Evolutionary conservation across 2,329 filamentous ascomycete species (phyloP).

Genomic region (Paracamarosporium sp.): DNA sequence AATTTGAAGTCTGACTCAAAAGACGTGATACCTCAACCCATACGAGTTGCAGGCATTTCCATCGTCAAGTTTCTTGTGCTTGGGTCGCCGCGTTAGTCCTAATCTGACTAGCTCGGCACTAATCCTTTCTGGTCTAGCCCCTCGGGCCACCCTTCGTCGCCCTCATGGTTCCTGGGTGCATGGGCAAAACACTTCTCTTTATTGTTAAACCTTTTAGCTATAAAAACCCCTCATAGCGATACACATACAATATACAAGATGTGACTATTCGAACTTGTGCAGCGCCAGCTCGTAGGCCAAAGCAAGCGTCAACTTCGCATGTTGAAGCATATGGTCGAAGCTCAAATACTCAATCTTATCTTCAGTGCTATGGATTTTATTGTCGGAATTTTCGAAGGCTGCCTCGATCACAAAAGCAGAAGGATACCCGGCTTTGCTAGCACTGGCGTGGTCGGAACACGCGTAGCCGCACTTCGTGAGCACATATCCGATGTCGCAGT

Average conservation of each 20-base stretch:
- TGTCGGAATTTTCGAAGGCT: conserved; percentile 68
- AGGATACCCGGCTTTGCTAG: conserved; percentile 76
- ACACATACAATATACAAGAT: neutral
- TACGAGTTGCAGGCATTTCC: too few relatives aligned
- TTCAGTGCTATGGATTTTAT: conserved; percentile 73
- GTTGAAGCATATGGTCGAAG: conserved; percentile 92
- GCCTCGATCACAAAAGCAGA: conserved; percentile 80
- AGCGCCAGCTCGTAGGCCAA: conserved; percentile 86
- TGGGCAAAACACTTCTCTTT: too few relatives aligned
- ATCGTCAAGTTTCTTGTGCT: too few relatives aligned
- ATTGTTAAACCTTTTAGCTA: too few relatives aligned
- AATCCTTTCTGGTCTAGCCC: too few relatives aligned
- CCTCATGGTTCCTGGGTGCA: too few relatives aligned
- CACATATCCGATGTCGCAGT: conserved; percentile 87
- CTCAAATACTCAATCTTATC: conserved; percentile 75
- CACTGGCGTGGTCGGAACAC: conserved; percentile 77
- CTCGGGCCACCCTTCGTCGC: too few relatives aligned
- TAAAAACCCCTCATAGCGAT: neutral
- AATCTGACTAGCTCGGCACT: too few relatives aligned
- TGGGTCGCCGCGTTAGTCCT: too few relatives aligned
- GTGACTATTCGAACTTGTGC: conserved; percentile 65
- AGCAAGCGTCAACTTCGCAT: conserved; percentile 82
- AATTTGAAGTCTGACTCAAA: too few relatives aligned
- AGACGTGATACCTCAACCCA: too few relatives aligned
- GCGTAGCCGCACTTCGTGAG: conserved; percentile 91